Percentiles rank a stretch among this genome's conserved stretches.
Conservation (phyloP, 805 yeast species). For the Ogataea populi-albae region DNA sequence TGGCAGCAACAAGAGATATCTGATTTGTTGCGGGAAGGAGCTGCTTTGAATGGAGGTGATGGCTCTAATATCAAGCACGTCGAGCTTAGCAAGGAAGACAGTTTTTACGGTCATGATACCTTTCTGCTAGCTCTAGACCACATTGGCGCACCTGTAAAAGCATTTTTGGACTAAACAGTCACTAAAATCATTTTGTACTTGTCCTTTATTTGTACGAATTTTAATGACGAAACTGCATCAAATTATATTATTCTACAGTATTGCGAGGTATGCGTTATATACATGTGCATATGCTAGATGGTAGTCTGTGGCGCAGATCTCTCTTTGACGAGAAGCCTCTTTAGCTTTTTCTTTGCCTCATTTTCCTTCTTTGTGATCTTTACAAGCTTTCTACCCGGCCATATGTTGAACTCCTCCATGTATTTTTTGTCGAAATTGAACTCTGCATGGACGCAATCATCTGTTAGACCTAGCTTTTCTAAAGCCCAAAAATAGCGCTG, state of each 20-base stretch:
- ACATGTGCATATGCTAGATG: slow-evolving; percentile 1
- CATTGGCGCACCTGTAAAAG: slow-evolving; percentile 72
- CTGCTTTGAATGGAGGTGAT: slow-evolving; percentile 34
- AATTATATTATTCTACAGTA: too few relatives aligned
- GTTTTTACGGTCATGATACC: slow-evolving; percentile 90
- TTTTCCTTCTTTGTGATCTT: slow-evolving; percentile 50
- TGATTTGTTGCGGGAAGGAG: slow-evolving; percentile 46
- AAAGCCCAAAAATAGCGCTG: slow-evolving; percentile 82
- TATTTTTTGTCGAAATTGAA: slow-evolving; percentile 77
- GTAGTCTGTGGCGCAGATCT: not conserved
- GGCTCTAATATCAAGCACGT: slow-evolving; percentile 51
- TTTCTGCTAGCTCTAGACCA: slow-evolving; percentile 76
- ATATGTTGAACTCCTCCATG: slow-evolving; percentile 73
- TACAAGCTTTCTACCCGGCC: slow-evolving; percentile 70
- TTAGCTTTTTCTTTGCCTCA: slow-evolving; percentile 45
- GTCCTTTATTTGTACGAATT: too few relatives aligned
- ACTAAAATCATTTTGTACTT: too few relatives aligned
- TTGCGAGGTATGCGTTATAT: too few relatives aligned
- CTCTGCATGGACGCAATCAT: slow-evolving; percentile 72
- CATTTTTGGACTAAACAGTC: slow-evolving; percentile 56
- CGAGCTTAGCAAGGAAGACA: slow-evolving; percentile 73
- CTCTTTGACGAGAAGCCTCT: slow-evolving; percentile 31
- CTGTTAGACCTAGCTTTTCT: slow-evolving; percentile 83
- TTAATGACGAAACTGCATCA: too few relatives aligned
- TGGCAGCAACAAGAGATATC: slow-evolving; percentile 91